phyloP scores from a whole-genome alignment of 2,329 filamentous ascomycete genomes.

The Aureobasidium leucospermi region DNA sequence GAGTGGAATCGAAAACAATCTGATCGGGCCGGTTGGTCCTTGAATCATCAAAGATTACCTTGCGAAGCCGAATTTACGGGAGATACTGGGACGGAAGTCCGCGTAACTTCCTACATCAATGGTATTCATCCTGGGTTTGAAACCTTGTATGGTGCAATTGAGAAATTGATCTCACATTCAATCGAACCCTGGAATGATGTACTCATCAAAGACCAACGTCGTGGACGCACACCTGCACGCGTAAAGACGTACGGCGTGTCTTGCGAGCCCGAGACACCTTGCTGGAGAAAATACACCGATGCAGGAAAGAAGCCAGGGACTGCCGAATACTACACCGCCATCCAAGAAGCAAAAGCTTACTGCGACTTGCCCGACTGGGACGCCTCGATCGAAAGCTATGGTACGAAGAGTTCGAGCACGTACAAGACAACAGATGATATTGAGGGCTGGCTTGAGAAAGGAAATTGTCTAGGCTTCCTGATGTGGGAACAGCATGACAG shows the following conservation, averaged over 20 bases:
- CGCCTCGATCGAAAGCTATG: background rate
- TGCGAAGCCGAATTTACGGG: slow-evolving; percentile 10
- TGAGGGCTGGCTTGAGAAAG: background rate
- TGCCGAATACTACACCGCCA: background rate
- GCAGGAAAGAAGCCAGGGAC: background rate
- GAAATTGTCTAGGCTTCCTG: background rate
- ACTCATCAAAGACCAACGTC: background rate
- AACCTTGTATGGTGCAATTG: slow-evolving; percentile 7
- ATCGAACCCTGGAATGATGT: slow-evolving; percentile 14
- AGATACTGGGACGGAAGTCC: background rate
- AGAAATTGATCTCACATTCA: slow-evolving; percentile 9
- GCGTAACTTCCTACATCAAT: slow-evolving; percentile 16
- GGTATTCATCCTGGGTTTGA: background rate
- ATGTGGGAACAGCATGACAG: background rate
- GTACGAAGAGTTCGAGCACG: no score
- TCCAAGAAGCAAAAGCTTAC: background rate
- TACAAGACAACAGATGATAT: background rate
- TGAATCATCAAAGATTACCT: slow-evolving; percentile 11
- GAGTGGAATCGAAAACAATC: background rate
- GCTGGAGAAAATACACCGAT: background rate
- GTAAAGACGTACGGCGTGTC: slow-evolving; percentile 3
- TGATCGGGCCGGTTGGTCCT: background rate
- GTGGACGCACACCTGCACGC: background rate
- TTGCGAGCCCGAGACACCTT: background rate
- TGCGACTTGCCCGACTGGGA: background rate